phyloP scores from a whole-genome alignment of 441 rosid genomes.

The Adansonia grandidieri region DNA sequence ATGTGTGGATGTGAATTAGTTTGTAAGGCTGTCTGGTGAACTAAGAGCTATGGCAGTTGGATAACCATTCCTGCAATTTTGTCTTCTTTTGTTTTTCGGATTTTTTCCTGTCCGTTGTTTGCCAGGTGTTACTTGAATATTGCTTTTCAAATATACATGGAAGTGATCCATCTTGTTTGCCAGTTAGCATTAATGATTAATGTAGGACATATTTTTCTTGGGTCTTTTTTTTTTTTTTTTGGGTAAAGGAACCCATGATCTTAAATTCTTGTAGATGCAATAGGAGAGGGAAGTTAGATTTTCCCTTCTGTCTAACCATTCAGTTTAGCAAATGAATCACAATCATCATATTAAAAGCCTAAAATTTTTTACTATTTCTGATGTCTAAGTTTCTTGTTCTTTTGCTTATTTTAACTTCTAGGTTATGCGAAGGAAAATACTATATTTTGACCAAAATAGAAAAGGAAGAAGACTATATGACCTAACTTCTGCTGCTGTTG shows the following conservation, averaged over 20 bases:
- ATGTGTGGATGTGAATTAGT: background rate
- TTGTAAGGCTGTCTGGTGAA: background rate
- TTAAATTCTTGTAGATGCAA: background rate
- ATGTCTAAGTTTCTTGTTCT: background rate
- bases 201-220: background rate
- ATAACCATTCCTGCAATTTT: too few relatives aligned
- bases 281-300: background rate
- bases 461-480: background rate
- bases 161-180: background rate
- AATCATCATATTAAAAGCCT: background rate
- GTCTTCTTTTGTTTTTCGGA: background rate
- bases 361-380: background rate
- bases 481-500: background rate
- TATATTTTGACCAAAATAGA: background rate
- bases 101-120: background rate
- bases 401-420: background rate
- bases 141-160: background rate
- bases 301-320: background rate
- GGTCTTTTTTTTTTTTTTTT: background rate
- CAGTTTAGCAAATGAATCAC: background rate
- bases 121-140: background rate
- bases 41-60: too few relatives aligned
- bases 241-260: background rate
- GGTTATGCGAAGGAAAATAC: background rate
- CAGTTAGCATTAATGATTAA: background rate